Conservation (phyloP, 1,284 basidiomycete species). For the Anthracocystis panici-leucophaei region DNA sequence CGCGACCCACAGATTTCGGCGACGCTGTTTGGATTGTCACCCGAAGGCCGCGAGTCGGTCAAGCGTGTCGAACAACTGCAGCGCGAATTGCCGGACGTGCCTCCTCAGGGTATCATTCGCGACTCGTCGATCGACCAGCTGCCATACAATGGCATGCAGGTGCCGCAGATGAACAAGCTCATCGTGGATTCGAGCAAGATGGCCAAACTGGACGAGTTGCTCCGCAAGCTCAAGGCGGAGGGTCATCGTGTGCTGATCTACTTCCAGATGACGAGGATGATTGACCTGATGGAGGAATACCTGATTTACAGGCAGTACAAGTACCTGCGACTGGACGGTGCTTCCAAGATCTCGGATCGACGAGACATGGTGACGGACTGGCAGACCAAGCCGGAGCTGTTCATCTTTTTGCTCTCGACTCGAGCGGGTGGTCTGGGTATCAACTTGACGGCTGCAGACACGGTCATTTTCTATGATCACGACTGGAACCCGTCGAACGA, state of each 20-base stretch:
- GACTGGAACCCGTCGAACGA: constrained; percentile 98
- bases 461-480: constrained; percentile 98
- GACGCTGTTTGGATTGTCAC: constrained; percentile 87
- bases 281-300: constrained; percentile 99
- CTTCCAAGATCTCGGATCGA: constrained; percentile 93
- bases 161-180: constrained; percentile 93
- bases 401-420: constrained; percentile 81
- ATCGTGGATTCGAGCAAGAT: constrained; percentile 98
- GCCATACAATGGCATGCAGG: constrained; percentile 86
- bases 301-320: constrained; percentile 98
- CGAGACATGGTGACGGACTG: constrained; percentile 99
- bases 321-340: constrained; percentile 94
- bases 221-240: constrained; percentile 91
- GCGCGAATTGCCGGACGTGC: constrained; percentile 76
- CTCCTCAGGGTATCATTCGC: constrained; percentile 78
- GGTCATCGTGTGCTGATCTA: constrained; percentile 96
- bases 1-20: constrained; percentile 77
- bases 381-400: constrained; percentile 85
- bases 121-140: constrained; percentile 81
- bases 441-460: constrained; percentile 92
- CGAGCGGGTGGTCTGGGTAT: constrained; percentile 97
- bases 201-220: constrained; percentile 85
- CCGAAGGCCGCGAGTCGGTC: constrained; percentile 77
- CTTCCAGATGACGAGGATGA: constrained; percentile 99
- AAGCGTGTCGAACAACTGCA: constrained; percentile 74